Percentiles rank a stretch among this genome's conserved stretches.
Conservation (phyloP, 73 alveolate species). For the Urostyla sp. region DNA sequence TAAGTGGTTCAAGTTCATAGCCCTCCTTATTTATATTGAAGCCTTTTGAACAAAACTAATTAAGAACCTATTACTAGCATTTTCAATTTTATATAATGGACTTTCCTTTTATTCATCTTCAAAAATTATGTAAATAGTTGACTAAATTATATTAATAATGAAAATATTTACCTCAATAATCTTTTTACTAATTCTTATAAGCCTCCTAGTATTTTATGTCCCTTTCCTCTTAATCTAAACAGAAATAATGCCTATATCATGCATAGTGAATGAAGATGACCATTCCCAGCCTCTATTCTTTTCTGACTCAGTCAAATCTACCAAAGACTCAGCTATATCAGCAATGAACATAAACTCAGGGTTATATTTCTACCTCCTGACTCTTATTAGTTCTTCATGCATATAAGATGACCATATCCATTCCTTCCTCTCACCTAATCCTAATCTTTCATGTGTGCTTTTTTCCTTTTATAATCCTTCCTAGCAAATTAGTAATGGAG, state of each 20-base stretch:
- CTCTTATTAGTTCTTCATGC: not conserved
- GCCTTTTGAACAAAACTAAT: conserved; percentile 19
- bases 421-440: conserved; percentile 25
- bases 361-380: not conserved
- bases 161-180: conserved; percentile 3
- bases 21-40: conserved; percentile 14
- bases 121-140: conserved; percentile 20
- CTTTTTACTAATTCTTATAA: conserved; percentile 18
- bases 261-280: conserved; percentile 25
- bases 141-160: not conserved
- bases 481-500: conserved; percentile 5
- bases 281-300: conserved; percentile 34
- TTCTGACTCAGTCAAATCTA: conserved; percentile 10
- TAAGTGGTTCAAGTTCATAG: not conserved
- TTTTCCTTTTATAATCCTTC: conserved; percentile 19
- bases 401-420: conserved; percentile 26
- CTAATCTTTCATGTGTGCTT: not conserved
- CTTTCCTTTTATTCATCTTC: conserved; percentile 47
- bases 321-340: not conserved
- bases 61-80: not conserved
- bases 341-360: conserved; percentile 8
- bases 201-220: conserved; percentile 1
- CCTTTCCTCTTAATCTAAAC: not conserved
- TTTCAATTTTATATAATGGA: conserved; percentile 53
- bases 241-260: conserved; percentile 24